Percentiles rank a stretch among this genome's conserved stretches.
phyloP scores from a whole-genome alignment of 768 basidiomycete genomes.

The Boletus eberwhitei region DNA sequence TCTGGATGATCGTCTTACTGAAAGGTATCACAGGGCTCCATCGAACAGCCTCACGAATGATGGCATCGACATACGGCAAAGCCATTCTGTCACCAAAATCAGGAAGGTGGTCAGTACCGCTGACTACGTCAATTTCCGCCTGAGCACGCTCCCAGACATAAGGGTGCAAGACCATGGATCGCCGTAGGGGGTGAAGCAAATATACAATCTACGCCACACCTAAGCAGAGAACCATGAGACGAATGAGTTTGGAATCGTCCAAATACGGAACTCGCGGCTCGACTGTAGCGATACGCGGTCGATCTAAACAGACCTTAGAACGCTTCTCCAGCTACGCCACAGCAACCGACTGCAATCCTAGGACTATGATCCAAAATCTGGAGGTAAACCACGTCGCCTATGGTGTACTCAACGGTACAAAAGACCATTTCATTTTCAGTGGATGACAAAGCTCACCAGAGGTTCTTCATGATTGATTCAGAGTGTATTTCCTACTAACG shows the following conservation, averaged over 20 bases:
- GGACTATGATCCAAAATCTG: background rate
- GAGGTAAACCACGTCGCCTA: too few species aligned
- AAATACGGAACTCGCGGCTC: background rate
- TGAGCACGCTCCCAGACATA: slow-evolving; percentile 4
- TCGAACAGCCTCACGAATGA: slow-evolving; percentile 4
- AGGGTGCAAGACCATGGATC: slow-evolving; percentile 2
- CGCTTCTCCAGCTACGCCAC: background rate
- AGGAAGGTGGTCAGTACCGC: background rate
- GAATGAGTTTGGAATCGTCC: background rate
- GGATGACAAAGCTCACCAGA: background rate
- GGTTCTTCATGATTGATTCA: background rate
- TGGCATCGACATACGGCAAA: slow-evolving; percentile 8
- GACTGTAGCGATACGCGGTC: background rate
- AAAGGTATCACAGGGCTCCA: background rate
- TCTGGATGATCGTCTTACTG: background rate
- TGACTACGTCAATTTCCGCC: background rate
- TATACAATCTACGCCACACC: slow-evolving; percentile 3
- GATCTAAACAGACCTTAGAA: background rate
- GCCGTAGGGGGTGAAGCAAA: slow-evolving; percentile 8
- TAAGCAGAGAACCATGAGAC: background rate
- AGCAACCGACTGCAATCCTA: background rate
- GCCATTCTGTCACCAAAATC: slow-evolving; percentile 1
- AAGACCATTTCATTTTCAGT: too few species aligned
- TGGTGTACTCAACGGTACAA: too few species aligned
- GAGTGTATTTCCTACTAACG: background rate